Percentiles rank a stretch among this genome's conserved stretches.
These are phyloP conservation scores for Cryptococcus sp. DNA, from an alignment of 1,284 basidiomycete species.

Conservation along the genomic window DNA sequence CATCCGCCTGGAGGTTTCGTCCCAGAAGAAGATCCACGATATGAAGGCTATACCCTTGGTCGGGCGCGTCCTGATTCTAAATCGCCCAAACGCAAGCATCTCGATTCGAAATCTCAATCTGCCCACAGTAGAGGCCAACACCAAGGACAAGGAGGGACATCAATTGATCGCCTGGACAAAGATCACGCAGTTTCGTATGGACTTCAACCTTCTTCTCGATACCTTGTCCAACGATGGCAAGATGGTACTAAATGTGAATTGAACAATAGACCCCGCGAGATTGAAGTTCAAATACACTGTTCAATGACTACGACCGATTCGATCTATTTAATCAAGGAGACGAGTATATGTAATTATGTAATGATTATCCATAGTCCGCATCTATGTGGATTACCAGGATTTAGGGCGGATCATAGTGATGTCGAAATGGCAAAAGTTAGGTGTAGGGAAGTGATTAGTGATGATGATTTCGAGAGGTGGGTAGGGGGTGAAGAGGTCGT, in stretches of 20 bases:
- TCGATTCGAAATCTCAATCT: constrained; percentile 2
- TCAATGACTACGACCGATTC: constrained; percentile 74
- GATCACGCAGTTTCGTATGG: constrained; percentile 22
- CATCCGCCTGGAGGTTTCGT: constrained; percentile 63
- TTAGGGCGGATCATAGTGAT: constrained; percentile 59
- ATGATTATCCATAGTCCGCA: constrained; percentile 88
- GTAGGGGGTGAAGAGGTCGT: constrained; percentile 1
- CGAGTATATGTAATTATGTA: constrained; percentile 81
- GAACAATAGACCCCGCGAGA: constrained; percentile 73
- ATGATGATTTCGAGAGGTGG: constrained; percentile 34
- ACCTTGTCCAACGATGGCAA: constrained; percentile 81
- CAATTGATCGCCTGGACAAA: constrained; percentile 1
- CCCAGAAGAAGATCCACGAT: constrained; percentile 69
- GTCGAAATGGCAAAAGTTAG: constrained; percentile 33
- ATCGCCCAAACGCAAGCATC: not conserved
- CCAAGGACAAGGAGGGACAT: not conserved
- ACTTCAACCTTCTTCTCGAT: constrained; percentile 54
- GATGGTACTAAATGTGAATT: constrained; percentile 89
- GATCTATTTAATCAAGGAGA: constrained; percentile 85
- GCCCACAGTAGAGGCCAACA: constrained; percentile 1
- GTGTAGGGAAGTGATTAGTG: constrained; percentile 42
- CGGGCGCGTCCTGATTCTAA: constrained; percentile 12
- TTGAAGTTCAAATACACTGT: constrained; percentile 96
- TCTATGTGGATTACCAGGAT: constrained; percentile 83
- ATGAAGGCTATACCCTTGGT: constrained; percentile 45